phyloP scores from a whole-genome alignment of 192 early-diverging fungal species.

The Backusella sp. region DNA sequence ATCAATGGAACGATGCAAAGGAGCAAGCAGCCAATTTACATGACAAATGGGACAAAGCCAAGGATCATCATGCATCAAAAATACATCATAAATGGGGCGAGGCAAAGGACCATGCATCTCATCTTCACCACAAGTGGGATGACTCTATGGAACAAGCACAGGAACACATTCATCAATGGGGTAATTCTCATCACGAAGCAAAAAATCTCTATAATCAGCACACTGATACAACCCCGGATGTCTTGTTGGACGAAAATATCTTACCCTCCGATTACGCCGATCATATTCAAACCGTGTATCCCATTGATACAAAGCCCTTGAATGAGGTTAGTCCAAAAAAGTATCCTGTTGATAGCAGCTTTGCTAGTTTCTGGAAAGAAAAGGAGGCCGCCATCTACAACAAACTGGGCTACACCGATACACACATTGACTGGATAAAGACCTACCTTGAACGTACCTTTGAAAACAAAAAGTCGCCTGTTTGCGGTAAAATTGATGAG shows the following conservation, averaged over 20 bases:
- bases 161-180: neutral
- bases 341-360: neutral
- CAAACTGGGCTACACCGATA: conserved; percentile 13
- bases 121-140: neutral
- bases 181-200: neutral
- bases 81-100: neutral
- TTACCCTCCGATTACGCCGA: neutral
- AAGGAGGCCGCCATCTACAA: neutral
- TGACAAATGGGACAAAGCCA: neutral
- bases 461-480: conserved; percentile 12
- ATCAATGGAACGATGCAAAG: neutral
- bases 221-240: neutral
- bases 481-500: neutral
- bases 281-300: neutral
- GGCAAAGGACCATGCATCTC: neutral
- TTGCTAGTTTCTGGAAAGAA: conserved; percentile 13
- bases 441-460: conserved; percentile 6
- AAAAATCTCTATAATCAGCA: neutral
- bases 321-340: neutral
- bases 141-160: neutral
- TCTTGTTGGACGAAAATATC: neutral
- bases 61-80: neutral
- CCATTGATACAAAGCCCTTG: neutral
- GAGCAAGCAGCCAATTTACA: neutral
- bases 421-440: conserved; percentile 20